Conservation (phyloP, 495 filamentous ascomycete species). For the Neurospora sp. region DNA sequence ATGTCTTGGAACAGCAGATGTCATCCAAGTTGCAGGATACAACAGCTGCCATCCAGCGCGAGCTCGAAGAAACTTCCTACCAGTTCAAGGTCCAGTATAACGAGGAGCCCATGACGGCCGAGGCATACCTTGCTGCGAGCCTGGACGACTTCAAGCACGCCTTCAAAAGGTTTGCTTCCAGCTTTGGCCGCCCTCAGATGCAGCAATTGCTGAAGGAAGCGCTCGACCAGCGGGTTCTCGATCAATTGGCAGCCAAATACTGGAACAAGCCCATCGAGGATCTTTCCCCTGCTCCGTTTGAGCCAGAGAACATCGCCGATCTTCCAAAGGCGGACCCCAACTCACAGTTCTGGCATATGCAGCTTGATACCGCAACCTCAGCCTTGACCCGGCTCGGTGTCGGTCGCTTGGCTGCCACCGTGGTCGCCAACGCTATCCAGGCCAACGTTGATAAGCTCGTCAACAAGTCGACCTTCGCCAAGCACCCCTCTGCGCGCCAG, state of each 20-base stretch:
- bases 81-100: conserved; percentile 99
- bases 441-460: conserved; percentile 73
- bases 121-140: conserved; percentile 90
- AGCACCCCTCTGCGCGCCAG: conserved; percentile 83
- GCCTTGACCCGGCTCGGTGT: conserved; percentile 88
- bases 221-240: conserved; percentile 88
- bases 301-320: conserved; percentile 62
- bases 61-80: conserved; percentile 94
- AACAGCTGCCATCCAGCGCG: conserved; percentile 82
- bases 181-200: conserved; percentile 83
- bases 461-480: conserved; percentile 66
- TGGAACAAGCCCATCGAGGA: conserved; percentile 95
- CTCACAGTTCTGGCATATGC: conserved; percentile 82
- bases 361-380: conserved; percentile 85
- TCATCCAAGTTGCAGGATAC: conserved; percentile 78
- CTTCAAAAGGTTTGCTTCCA: conserved; percentile 83
- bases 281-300: conserved; percentile 47
- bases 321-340: conserved; percentile 76
- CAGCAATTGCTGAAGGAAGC: conserved; percentile 82
- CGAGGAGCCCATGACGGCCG: conserved; percentile 84
- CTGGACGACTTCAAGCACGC: conserved; percentile 96
- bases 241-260: conserved; percentile 88
- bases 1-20: conserved; percentile 95
- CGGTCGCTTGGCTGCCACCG: conserved; percentile 81
- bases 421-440: conserved; percentile 81